A percentile compares a stretch with the other conserved stretches of the same genome.
Conservation (phyloP, 2,329 filamentous ascomycete genomes). For the Akanthomyces uredinophilus region DNA sequence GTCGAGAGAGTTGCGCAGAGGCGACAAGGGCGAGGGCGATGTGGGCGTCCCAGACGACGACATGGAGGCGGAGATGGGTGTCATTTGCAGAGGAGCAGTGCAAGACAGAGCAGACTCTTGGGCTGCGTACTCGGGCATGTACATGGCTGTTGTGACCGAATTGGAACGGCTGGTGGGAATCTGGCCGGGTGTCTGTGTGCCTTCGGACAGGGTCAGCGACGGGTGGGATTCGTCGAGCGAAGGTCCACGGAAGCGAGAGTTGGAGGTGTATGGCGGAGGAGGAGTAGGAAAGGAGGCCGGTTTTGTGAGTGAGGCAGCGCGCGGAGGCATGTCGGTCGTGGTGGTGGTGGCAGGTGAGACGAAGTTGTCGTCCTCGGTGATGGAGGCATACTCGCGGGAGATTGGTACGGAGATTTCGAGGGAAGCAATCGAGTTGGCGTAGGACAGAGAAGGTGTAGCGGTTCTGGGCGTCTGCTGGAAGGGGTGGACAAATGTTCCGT, state of each 20-base stretch:
- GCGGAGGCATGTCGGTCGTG: conserved; percentile 16
- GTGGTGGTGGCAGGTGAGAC: conserved; percentile 19
- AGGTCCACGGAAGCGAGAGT: conserved; percentile 16
- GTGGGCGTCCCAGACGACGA: conserved; percentile 22
- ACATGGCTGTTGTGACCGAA: conserved; percentile 19
- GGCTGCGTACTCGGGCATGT: background rate
- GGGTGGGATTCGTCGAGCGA: conserved; percentile 25
- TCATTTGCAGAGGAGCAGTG: conserved; percentile 20
- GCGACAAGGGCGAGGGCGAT: conserved; percentile 39
- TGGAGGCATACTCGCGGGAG: conserved; percentile 50
- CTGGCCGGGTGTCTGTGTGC: conserved; percentile 24
- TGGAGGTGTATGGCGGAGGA: conserved; percentile 16
- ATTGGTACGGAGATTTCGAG: conserved; percentile 36
- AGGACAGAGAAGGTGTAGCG: conserved; percentile 54
- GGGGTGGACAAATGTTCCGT: conserved; percentile 54
- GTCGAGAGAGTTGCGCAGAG: conserved; percentile 56
- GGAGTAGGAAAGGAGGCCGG: conserved; percentile 2
- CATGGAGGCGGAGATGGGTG: conserved; percentile 22
- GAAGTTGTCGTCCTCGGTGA: conserved; percentile 48
- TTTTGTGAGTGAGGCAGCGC: conserved; percentile 12
- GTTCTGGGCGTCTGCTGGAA: conserved; percentile 60
- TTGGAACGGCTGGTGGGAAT: conserved; percentile 25
- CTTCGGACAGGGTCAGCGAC: conserved; percentile 31
- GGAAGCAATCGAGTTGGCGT: conserved; percentile 51
- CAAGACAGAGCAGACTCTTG: conserved; percentile 32